Evolutionary conservation across 495 filamentous ascomycete genomes (phyloP).

Genomic region (Daldinia caldariorum): DNA sequence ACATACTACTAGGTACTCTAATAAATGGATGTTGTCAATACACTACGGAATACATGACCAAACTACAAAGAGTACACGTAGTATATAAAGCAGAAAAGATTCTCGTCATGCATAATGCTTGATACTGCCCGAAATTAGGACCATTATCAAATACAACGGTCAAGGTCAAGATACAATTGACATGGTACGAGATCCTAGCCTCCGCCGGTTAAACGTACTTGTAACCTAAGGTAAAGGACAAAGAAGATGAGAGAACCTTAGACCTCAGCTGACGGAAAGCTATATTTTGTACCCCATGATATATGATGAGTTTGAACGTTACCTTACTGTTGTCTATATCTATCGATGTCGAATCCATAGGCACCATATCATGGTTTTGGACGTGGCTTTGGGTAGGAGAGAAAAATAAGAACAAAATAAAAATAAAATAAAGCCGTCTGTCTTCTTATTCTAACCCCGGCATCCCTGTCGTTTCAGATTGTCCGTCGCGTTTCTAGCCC

Average conservation of each 20-base stretch:
- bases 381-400: slow-evolving; percentile 9
- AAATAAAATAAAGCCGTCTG: slow-evolving; percentile 17
- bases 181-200: too few species aligned
- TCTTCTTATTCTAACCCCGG: slow-evolving; percentile 38
- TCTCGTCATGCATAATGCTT: slow-evolving; percentile 12
- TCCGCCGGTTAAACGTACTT: neutral
- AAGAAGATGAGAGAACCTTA: too few species aligned
- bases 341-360: slow-evolving; percentile 9
- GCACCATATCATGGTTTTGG: neutral
- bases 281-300: neutral
- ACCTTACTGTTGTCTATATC: neutral
- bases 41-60: neutral
- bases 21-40: neutral
- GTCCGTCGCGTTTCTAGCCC: slow-evolving; percentile 15
- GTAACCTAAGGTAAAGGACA: too few species aligned
- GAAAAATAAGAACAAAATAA: slow-evolving; percentile 11
- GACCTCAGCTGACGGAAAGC: slow-evolving; percentile 9
- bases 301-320: too few species aligned
- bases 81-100: neutral
- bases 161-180: too few species aligned
- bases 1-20: neutral
- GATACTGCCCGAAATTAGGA: slow-evolving; percentile 23
- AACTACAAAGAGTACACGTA: neutral
- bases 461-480: slow-evolving; percentile 37
- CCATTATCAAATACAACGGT: neutral